Base-by-base conservation (phyloP, 805 yeast genomes). In the Ogataea paradorogensis region DNA sequence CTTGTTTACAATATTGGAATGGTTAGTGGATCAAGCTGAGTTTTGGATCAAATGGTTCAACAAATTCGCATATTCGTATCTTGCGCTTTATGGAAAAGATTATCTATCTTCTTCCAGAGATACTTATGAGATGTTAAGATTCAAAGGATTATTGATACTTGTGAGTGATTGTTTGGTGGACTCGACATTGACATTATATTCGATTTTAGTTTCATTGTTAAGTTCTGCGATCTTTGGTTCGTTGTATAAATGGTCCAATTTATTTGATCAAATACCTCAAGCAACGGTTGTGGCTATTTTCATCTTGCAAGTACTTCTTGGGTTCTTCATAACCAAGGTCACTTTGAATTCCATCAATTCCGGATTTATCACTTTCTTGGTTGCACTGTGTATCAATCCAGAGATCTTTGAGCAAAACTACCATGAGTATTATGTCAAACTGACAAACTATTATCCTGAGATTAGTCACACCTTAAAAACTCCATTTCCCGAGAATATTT, bases 61-160 rank as follows among this genome's bases (percentile, higher is more conserved):
- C 65, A 91, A 84, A 58, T 90, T 87, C 58, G 95, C 96, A 6
- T 86, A 84, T 59, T 82, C 93, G 21, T 87, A 82, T 55, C 71
- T 90, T 52, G 95, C 96, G 0, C 70, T 90, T 16, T 91, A 88
- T 62, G 97, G 97, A 33, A 80, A 81, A 51, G 70, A 78, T 25
- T 91, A 89, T 56, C 55, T 85, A 34, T 67, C 70, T 21, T 80
- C 95, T 1, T 90, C 96, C 1, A 83, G 74, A 52, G 91, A 86
- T 44, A 84, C 97, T 0, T 83, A 89, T 78, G 76, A 78, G 52
- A 70, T 90, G 62, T 61, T 90, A 50, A 74, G 83, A 54, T 78
- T 71, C 57, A 84, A 87, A 59, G 96, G 96, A 24, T 70, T 86
- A 60, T 89, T 85, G 61, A 90, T 93, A 1, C 65, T 91, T 51